Percentiles rank a stretch among this genome's conserved stretches.
Evolutionary conservation across 106 monocot genomes (phyloP).

Genomic region (Platanthera zijinensis): DNA sequence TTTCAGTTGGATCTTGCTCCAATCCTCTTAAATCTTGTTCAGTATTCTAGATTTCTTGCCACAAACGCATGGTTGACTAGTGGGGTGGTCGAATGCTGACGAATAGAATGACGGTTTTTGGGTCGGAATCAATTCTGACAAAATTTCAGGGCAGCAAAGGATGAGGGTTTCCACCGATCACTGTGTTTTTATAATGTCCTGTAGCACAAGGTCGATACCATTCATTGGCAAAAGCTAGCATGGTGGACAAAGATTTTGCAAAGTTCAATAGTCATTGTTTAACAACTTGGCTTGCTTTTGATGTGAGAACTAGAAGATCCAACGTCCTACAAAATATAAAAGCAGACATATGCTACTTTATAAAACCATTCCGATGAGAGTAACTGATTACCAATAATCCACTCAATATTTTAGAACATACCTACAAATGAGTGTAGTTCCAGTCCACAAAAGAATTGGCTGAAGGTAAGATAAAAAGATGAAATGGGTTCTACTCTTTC

Average conservation of each 20-base stretch:
- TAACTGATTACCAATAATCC: background rate
- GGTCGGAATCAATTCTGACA: too few relatives aligned
- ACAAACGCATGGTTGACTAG: too few relatives aligned
- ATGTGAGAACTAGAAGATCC: constrained; percentile 54
- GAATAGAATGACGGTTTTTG: too few relatives aligned
- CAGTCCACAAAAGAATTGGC: constrained; percentile 87
- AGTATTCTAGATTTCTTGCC: too few relatives aligned
- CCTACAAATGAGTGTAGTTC: constrained; percentile 74
- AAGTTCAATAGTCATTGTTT: constrained; percentile 75
- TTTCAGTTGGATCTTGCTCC: too few relatives aligned
- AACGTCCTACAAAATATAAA: constrained; percentile 41
- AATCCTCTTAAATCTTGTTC: too few relatives aligned
- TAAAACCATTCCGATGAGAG: background rate
- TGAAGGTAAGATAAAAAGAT: constrained; percentile 69
- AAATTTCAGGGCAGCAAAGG: too few relatives aligned
- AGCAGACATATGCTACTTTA: background rate
- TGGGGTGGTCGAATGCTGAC: too few relatives aligned
- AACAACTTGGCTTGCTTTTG: constrained; percentile 84
- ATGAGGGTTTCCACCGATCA: too few relatives aligned
- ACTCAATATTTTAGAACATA: constrained; percentile 2
- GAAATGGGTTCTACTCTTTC: constrained; percentile 78
- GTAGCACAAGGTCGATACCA: too few relatives aligned
- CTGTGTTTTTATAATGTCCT: too few relatives aligned
- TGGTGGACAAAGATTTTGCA: constrained; percentile 77
- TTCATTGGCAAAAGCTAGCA: constrained; percentile 81